Conservation (phyloP, 345 rosid genomes). For the Angophora floribunda region DNA sequence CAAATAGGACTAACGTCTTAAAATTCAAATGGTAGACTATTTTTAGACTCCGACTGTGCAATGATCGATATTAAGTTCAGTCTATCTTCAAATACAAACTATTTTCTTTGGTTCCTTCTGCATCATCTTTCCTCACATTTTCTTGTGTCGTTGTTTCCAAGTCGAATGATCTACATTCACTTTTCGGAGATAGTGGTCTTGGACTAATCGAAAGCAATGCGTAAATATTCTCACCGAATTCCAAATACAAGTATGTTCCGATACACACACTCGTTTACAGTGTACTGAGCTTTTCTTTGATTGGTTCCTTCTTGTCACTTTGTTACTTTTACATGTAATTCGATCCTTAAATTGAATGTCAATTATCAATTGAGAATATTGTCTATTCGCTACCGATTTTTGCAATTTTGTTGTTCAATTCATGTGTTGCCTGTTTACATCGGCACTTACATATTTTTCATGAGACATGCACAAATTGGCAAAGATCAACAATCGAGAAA, state of each 20-base stretch:
- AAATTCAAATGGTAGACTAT: not conserved
- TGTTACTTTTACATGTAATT: not conserved
- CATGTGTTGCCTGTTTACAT: not conserved
- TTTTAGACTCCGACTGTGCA: not conserved
- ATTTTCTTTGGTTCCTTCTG: not conserved
- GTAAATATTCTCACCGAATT: not conserved
- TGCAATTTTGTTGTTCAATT: not conserved
- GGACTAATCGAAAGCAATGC: not conserved
- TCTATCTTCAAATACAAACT: not conserved
- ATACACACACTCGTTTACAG: rapidly evolving
- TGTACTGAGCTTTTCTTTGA: not conserved
- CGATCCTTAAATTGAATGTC: not conserved
- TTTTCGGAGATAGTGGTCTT: not conserved
- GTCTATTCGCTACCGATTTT: not conserved
- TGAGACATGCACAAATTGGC: not conserved
- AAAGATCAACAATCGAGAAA: not conserved
- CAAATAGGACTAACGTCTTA: not conserved
- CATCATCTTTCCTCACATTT: not conserved
- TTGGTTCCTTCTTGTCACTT: not conserved
- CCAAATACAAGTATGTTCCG: not conserved
- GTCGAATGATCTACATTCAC: too few species aligned
- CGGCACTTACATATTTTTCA: not conserved
- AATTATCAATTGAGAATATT: not conserved
- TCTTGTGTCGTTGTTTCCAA: not conserved
- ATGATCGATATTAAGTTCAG: not conserved